phyloP scores from a whole-genome alignment of 2,329 filamentous ascomycete species.

The Pseudogymnoascus sp. region DNA sequence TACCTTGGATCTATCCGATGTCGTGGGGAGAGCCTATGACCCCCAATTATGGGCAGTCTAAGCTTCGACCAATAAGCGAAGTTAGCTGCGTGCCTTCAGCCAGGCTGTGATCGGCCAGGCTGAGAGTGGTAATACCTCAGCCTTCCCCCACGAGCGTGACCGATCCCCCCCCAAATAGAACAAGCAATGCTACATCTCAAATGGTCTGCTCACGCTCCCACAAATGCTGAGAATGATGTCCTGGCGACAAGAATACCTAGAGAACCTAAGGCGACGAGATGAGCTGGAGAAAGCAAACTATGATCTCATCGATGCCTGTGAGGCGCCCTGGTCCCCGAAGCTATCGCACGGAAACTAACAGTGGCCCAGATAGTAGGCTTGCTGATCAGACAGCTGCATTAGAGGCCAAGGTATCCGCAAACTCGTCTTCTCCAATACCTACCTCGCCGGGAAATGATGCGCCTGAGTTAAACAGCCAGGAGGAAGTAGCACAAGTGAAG shows the following conservation, averaged over 20 bases:
- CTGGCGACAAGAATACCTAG: constrained; percentile 76
- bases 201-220: neutral
- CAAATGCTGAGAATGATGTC: constrained; percentile 22
- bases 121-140: constrained; percentile 4
- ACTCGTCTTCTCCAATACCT: constrained; percentile 23
- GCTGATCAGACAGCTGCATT: constrained; percentile 59
- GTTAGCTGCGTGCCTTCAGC: neutral
- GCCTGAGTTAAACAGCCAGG: constrained; percentile 21
- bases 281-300: constrained; percentile 57
- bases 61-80: constrained; percentile 7
- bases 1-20: constrained; percentile 4
- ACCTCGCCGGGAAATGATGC: constrained; percentile 24
- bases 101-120: neutral
- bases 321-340: constrained; percentile 25
- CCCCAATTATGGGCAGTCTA: constrained; percentile 5
- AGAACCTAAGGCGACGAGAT: constrained; percentile 65
- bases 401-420: constrained; percentile 48
- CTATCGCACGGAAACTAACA: constrained; percentile 12
- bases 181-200: neutral
- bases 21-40: constrained; percentile 9
- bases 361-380: constrained; percentile 52
- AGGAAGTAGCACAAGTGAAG: constrained; percentile 44
- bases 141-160: constrained; percentile 3
- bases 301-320: constrained; percentile 74
- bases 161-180: neutral